Conservation (phyloP, 257 asterid genomes). For the Leonotis leonurus region DNA sequence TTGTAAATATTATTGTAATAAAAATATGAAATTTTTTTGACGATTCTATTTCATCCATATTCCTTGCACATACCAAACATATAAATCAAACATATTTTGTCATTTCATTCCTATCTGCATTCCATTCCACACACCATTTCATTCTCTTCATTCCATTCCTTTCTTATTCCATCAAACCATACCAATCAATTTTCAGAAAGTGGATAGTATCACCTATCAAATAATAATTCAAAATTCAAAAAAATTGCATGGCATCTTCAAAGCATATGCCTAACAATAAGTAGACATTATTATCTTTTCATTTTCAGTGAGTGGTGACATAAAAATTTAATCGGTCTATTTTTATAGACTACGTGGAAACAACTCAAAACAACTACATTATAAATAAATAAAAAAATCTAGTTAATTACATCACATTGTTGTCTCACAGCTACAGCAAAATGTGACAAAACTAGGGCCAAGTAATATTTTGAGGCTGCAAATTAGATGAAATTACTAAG, state of each 20-base stretch:
- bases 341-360: neutral
- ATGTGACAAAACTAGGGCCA: neutral
- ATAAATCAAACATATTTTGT: too few relatives aligned
- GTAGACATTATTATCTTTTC: neutral
- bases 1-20: too few relatives aligned
- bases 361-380: neutral
- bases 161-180: too few relatives aligned
- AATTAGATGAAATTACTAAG: neutral
- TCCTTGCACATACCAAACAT: too few relatives aligned
- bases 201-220: too few relatives aligned
- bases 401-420: neutral
- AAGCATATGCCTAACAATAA: conserved; percentile 27
- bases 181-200: too few relatives aligned
- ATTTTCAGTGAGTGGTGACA: neutral
- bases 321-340: neutral
- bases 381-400: neutral
- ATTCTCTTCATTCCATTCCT: too few relatives aligned
- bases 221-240: neutral
- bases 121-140: too few relatives aligned
- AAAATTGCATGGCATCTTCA: conserved; percentile 18
- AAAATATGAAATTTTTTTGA: too few relatives aligned
- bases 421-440: neutral
- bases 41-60: too few relatives aligned
- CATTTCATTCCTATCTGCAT: too few relatives aligned
- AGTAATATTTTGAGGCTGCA: neutral